Conservation (phyloP, 371 early-diverging fungal genomes). For the Lichtheimia ramosa region DNA sequence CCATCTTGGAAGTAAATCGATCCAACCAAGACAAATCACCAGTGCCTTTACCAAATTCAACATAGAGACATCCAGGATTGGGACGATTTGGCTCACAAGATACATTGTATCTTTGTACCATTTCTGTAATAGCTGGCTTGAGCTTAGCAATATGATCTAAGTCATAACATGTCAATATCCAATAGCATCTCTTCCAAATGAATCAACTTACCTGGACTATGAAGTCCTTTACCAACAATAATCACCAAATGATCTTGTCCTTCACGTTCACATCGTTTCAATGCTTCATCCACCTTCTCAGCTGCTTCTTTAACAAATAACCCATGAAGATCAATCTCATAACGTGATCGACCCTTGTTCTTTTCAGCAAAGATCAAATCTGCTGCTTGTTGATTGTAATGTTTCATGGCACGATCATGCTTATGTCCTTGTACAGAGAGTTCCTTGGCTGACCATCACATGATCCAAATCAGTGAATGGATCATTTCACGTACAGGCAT, state of each 20-base stretch:
- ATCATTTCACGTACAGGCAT: not conserved
- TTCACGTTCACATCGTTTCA: constrained; percentile 44
- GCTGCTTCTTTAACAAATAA: constrained; percentile 60
- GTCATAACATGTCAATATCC: not conserved
- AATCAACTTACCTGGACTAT: constrained; percentile 42
- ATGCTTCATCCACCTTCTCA: constrained; percentile 50
- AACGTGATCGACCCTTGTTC: constrained; percentile 43
- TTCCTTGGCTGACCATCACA: constrained; percentile 44
- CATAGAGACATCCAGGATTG: constrained; percentile 62
- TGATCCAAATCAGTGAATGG: not conserved
- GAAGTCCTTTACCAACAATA: constrained; percentile 65
- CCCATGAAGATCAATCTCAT: constrained; percentile 64
- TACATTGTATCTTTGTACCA: constrained; percentile 56
- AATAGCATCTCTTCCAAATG: not conserved
- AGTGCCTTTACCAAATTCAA: constrained; percentile 54
- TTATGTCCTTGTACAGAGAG: constrained; percentile 54
- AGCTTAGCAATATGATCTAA: constrained; percentile 55
- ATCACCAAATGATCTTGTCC: constrained; percentile 47
- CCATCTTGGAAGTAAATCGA: constrained; percentile 25
- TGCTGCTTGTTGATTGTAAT: constrained; percentile 53
- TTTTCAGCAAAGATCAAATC: constrained; percentile 52
- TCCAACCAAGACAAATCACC: constrained; percentile 52
- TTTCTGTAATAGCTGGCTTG: constrained; percentile 58
- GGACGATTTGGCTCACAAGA: constrained; percentile 57
- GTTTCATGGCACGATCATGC: constrained; percentile 54